A percentile compares a stretch with the other conserved stretches of the same genome.
Evolutionary conservation across 208 protist species (phyloP).

Genomic region (Crithidia acanthocephali): DNA sequence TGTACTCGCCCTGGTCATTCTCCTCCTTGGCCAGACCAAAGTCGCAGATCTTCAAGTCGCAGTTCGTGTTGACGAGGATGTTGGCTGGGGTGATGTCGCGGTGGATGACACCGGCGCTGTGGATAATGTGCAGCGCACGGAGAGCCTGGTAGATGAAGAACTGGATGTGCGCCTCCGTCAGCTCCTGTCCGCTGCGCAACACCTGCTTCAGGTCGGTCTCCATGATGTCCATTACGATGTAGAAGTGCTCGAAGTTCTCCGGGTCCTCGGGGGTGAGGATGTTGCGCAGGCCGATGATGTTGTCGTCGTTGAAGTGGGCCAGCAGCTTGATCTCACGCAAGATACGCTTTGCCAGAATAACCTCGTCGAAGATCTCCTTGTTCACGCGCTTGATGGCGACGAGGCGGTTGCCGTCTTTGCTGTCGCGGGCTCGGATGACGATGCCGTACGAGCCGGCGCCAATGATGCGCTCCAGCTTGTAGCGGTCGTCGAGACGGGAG

Average conservation of each 20-base stretch:
- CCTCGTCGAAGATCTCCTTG: slow-evolving; percentile 95
- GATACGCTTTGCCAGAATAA: slow-evolving; percentile 93
- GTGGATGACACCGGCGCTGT: slow-evolving; percentile 95
- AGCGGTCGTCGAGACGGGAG: slow-evolving; percentile 77
- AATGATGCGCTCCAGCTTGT: slow-evolving; percentile 90
- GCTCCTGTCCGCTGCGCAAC: slow-evolving; percentile 87
- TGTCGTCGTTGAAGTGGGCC: slow-evolving; percentile 90
- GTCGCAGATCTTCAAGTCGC: slow-evolving; percentile 97
- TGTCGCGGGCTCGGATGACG: slow-evolving; percentile 87
- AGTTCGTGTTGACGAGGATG: slow-evolving; percentile 97
- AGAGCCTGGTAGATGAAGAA: slow-evolving; percentile 98
- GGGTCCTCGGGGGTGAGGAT: slow-evolving; percentile 78
- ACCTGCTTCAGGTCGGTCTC: slow-evolving; percentile 97
- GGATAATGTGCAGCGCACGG: slow-evolving; percentile 94
- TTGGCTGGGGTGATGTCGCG: slow-evolving; percentile 97
- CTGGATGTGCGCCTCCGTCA: slow-evolving; percentile 94
- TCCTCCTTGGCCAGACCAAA: slow-evolving; percentile 94
- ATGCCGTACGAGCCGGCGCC: slow-evolving; percentile 92
- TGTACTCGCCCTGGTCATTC: slow-evolving; percentile 86
- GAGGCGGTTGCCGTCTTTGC: slow-evolving; percentile 60
- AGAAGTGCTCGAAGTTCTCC: slow-evolving; percentile 90
- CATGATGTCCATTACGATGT: slow-evolving; percentile 97
- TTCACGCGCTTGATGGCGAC: slow-evolving; percentile 96
- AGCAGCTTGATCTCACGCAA: slow-evolving; percentile 96
- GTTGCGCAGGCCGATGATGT: slow-evolving; percentile 91